These are phyloP conservation scores for Termitomyces sp. DNA, from an alignment of 768 basidiomycete genomes.

Conservation along the genomic window DNA sequence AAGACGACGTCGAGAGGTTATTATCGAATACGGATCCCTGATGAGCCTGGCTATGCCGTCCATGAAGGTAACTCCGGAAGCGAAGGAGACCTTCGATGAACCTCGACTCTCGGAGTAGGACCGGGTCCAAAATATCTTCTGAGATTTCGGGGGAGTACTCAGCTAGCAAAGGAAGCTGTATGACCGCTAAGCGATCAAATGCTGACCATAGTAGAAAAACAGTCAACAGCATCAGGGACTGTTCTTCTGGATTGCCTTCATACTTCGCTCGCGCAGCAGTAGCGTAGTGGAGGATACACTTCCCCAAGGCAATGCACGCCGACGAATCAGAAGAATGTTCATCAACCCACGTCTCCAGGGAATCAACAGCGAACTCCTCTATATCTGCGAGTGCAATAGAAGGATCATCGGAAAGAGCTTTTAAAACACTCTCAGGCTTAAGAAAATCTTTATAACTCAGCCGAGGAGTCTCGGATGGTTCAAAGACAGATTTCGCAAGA, in stretches of 20 bases:
- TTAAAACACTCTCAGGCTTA: neutral
- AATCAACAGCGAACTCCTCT: neutral
- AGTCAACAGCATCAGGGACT: neutral
- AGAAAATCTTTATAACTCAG: neutral
- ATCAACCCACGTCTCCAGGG: neutral
- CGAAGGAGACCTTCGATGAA: neutral
- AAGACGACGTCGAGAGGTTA: neutral
- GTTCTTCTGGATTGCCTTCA: neutral
- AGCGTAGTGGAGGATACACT: neutral
- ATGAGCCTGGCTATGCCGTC: neutral
- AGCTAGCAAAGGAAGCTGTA: neutral
- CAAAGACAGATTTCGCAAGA: neutral
- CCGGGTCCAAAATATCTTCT: neutral
- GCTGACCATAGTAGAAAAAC: neutral
- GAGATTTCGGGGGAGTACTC: neutral
- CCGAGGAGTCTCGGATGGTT: neutral
- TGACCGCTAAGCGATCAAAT: neutral
- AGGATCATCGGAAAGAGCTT: neutral
- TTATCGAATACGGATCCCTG: neutral
- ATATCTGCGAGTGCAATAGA: neutral
- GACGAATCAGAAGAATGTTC: neutral
- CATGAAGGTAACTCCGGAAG: neutral
- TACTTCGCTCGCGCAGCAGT: neutral
- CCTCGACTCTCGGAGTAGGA: neutral
- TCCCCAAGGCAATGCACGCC: neutral